Conservation (phyloP, 164 flowering plant species). For the Magnolia officinalis region DNA sequence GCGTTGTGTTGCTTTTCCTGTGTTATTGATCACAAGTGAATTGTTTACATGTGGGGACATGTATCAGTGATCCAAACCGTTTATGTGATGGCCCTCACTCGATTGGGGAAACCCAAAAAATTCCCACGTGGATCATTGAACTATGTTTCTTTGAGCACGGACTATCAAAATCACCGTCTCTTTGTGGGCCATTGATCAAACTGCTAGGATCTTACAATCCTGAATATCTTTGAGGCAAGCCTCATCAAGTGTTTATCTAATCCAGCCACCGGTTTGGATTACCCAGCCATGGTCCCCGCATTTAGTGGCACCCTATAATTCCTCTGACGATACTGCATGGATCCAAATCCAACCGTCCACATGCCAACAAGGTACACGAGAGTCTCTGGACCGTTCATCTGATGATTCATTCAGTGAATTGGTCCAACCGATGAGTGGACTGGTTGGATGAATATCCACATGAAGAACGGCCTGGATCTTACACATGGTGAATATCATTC, state of each 20-base stretch:
- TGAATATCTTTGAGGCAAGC: background rate
- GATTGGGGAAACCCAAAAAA: background rate
- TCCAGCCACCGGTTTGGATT: background rate
- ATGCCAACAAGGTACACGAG: too few relatives aligned
- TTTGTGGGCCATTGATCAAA: too few relatives aligned
- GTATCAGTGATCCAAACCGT: background rate
- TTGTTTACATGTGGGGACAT: background rate
- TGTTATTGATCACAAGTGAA: background rate
- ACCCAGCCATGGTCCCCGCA: background rate
- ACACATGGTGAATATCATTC: background rate
- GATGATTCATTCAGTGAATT: too few relatives aligned
- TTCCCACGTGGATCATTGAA: too few relatives aligned
- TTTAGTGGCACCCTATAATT: background rate
- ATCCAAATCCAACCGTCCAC: too few relatives aligned
- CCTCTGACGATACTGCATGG: too few relatives aligned
- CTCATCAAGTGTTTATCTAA: background rate
- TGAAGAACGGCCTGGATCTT: too few relatives aligned
- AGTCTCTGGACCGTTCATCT: too few relatives aligned
- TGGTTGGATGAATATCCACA: too few relatives aligned
- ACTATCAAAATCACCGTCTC: too few relatives aligned
- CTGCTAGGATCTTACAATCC: background rate
- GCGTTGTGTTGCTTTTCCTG: background rate
- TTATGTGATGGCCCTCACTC: background rate
- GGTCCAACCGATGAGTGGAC: too few relatives aligned
- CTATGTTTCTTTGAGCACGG: too few relatives aligned